Percentiles rank a stretch among this genome's conserved stretches.
phyloP scores from a whole-genome alignment of 495 filamentous ascomycete species.

The Letharia columbiana region DNA sequence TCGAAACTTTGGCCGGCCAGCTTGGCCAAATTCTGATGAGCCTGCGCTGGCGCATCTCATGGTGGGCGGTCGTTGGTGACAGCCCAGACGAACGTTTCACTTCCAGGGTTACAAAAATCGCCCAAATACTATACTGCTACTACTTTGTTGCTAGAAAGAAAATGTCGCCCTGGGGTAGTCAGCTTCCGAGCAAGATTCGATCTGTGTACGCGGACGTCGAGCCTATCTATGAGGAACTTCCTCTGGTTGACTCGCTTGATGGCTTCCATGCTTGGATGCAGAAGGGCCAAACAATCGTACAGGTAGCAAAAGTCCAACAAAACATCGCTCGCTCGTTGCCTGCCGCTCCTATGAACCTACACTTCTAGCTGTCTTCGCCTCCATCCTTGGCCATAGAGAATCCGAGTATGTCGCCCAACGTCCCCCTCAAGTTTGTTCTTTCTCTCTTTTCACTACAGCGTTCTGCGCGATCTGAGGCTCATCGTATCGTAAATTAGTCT shows the following conservation, averaged over 20 bases:
- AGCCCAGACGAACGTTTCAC: slow-evolving; percentile 40
- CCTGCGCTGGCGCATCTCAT: slow-evolving; percentile 43
- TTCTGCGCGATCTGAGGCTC: background rate
- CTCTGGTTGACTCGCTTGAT: slow-evolving; percentile 35
- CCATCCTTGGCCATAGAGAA: background rate
- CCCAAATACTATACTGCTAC: slow-evolving; percentile 43
- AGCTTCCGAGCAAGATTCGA: slow-evolving; percentile 39
- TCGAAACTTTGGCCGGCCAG: slow-evolving; percentile 39
- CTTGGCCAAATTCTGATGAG: slow-evolving; percentile 41
- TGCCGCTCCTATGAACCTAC: background rate
- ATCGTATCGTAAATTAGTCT: background rate
- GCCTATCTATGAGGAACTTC: slow-evolving; percentile 40
- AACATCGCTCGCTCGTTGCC: background rate
- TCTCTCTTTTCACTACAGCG: background rate
- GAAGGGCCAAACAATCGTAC: slow-evolving; percentile 2
- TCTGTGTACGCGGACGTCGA: slow-evolving; percentile 40
- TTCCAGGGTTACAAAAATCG: slow-evolving; percentile 40
- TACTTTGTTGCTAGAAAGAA: slow-evolving; percentile 43
- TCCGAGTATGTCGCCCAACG: background rate
- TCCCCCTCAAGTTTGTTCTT: background rate
- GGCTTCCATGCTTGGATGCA: slow-evolving; percentile 31
- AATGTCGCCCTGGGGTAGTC: slow-evolving; percentile 37
- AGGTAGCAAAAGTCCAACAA: background rate
- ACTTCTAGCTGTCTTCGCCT: background rate
- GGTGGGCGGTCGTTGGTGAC: slow-evolving; percentile 43